Conservation (phyloP, 164 flowering plant species). For the Cinnamomum chago region DNA sequence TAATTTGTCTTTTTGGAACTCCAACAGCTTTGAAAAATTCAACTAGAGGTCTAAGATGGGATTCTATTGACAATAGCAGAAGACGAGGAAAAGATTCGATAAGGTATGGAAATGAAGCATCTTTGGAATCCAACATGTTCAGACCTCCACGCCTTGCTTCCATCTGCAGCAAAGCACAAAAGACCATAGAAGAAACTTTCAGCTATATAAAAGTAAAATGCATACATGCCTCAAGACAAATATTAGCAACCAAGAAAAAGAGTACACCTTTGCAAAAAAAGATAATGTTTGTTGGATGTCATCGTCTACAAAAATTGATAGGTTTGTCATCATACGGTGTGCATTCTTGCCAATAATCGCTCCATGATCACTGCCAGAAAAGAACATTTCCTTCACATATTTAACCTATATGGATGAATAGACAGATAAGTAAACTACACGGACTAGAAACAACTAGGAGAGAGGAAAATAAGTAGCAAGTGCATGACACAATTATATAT, state of each 20-base stretch:
- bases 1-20: constrained; percentile 37
- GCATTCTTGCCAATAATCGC: constrained; percentile 50
- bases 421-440: constrained; percentile 5
- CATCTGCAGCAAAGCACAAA: constrained; percentile 43
- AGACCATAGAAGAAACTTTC: neutral
- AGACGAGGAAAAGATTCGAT: constrained; percentile 80
- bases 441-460: neutral
- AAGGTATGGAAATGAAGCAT: constrained; percentile 57
- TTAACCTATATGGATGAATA: constrained; percentile 51
- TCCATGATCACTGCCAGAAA: constrained; percentile 45
- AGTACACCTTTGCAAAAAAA: constrained; percentile 79
- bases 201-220: neutral
- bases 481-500: neutral
- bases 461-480: neutral
- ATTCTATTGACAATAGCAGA: constrained; percentile 54
- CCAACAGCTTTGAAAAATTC: constrained; percentile 57
- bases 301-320: constrained; percentile 69
- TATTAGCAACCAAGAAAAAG: neutral
- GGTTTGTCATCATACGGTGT: constrained; percentile 67
- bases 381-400: constrained; percentile 72
- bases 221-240: neutral
- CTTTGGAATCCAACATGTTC: constrained; percentile 53
- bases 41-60: constrained; percentile 47
- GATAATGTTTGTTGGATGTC: constrained; percentile 80
- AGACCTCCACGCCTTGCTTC: constrained; percentile 96